Base-by-base conservation (phyloP, 2,329 filamentous ascomycete species). In the Xenosphaeropsis pyriputrescens region DNA sequence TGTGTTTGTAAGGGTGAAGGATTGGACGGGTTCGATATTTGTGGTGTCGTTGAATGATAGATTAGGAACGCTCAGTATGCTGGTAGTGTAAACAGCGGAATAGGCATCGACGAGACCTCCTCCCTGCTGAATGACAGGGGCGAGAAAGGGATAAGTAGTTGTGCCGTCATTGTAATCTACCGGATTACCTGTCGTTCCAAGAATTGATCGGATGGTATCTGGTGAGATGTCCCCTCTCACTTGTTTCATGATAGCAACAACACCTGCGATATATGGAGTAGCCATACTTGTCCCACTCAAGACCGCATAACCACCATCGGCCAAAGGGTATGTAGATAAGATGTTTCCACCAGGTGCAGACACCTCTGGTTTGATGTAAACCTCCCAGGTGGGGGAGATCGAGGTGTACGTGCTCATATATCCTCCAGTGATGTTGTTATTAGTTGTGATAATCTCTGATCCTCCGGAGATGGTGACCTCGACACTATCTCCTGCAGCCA, bases 11-110 rank as follows among this genome's bases (percentile, higher is more conserved):
- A 80, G 61, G 30, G 60, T 65, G 49, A 79, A 74, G 44, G 65
- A 64, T 32, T 65, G 57, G 2, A 57, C 58, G 9, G 59, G 53
- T 34, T 53, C 51, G 43, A 75, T 67, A 58, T 78, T 52, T 44
- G 71, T 68, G 0, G 72, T 75, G 51, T 80, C 75, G 50, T 79
- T 79, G 57, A 79, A 77, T 3, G 70, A 65, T 12, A 80, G 55
- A 51, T 66, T 70, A n/a, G 68, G 68, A 8, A 62, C 64, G 46
- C 64, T 67, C 15, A 79, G 57, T 11, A 70, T 48, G 2, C 67
- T 65, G 2, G 62, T 70, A 13, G 67, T 59, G 45, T 68, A 64
- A 5, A 73, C 69, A 3, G 72, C 70, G 40, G 75, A 68, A 43
- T 68, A 68, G 4, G 71, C 74, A 45, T 75, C 70, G 35, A 79